Base-by-base conservation (phyloP, 805 yeast genomes). In the Candida sphagnicola region DNA sequence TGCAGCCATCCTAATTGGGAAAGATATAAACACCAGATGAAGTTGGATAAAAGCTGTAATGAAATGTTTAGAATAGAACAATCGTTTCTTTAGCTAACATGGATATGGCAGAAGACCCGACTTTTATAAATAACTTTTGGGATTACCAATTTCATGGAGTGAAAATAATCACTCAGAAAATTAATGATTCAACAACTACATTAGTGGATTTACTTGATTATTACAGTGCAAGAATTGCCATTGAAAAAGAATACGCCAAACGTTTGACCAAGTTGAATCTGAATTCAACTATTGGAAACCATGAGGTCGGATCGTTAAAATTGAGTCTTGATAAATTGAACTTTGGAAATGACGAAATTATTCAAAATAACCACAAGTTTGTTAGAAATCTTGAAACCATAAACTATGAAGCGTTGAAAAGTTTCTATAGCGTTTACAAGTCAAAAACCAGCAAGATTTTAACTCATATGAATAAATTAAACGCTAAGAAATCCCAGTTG, bases 191-290 rank as follows among this genome's bases (percentile, higher is more conserved):
- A 6, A 66, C 75, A 29, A 72, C 70, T 34, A 81, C 93, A 10
- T 50, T 65, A 35, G 57, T 59, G 28, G 70, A 66, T 41, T 52
- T 66, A 29, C 47, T 61, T 23, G 57, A 55, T 12, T 65, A 57
- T 42, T 67, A 65, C 43, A 53, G 53, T 24, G 69, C 67, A 41
- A 62, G 82, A 28, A 62, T 75, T 1, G 65, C 75, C 12, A 73
- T 88, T 28, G 96, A 87, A 50, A 83, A 79, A 43, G 95, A 88
- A 18, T 85, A 85, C 51, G 62, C 80, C 28, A 72, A 75, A 39
- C 72, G 70, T 42, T 56, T 88, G 47, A 63, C 62, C 31, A 66
- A 72, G 12, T 61, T 87, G 16, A 62, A 85, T 15, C 59, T 63
- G 35, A 72, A 69, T 47, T 50, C 48, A 1, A 41, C 64, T 1